Conservation (phyloP, 495 filamentous ascomycete genomes). For the Durotheca rogersii region DNA sequence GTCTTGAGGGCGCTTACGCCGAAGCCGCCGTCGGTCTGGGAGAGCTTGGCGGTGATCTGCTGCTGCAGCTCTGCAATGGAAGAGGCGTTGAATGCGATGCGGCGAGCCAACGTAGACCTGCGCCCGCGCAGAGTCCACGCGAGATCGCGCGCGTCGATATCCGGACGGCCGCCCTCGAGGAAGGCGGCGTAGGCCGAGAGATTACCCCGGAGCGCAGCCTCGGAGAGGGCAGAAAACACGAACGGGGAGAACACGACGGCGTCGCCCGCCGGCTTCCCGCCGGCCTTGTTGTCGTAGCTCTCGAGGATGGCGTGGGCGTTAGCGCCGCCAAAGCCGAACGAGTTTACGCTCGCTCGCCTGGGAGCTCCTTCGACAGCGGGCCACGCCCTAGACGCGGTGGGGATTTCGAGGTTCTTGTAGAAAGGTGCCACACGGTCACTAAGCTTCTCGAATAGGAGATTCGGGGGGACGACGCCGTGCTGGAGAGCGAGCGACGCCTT, state of each 20-base stretch:
- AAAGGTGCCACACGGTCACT: constrained; percentile 38
- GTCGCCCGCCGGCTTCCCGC: background rate
- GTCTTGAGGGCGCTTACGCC: too few species aligned
- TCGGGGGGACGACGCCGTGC: background rate
- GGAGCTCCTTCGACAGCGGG: constrained; percentile 26
- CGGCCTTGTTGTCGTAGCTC: constrained; percentile 5
- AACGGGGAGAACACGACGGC: too few species aligned
- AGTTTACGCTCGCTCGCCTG: constrained; percentile 48
- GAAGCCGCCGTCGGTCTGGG: too few species aligned
- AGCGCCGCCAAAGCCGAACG: constrained; percentile 53
- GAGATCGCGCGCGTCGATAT: too few species aligned
- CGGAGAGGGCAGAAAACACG: too few species aligned
- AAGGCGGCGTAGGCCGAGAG: too few species aligned
- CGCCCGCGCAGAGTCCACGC: too few species aligned
- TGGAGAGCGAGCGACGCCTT: background rate
- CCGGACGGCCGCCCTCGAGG: too few species aligned
- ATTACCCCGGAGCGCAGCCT: too few species aligned
- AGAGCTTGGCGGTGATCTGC: background rate
- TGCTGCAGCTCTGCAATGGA: too few species aligned
- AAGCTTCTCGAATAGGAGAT: constrained; percentile 40
- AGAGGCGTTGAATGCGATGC: too few species aligned
- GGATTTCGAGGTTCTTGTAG: background rate
- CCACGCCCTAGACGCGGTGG: constrained; percentile 9
- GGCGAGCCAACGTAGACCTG: too few species aligned
- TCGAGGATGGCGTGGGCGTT: constrained; percentile 56